Base-by-base conservation (phyloP, 2,329 filamentous ascomycete genomes). In the Ilyonectria destructans region DNA sequence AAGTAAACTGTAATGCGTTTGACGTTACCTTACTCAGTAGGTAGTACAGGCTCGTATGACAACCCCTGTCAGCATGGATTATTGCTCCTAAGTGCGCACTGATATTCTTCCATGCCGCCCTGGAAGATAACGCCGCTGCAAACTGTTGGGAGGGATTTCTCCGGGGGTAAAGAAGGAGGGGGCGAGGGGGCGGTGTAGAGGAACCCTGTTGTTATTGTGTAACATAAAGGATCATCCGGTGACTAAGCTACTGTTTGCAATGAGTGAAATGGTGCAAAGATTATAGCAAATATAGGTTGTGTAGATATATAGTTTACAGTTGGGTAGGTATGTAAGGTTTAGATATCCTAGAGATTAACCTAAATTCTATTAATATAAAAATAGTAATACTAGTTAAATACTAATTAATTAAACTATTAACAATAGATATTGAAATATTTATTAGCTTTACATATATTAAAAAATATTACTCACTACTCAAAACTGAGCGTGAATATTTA, bases 21-120 rank as follows among this genome's bases (percentile, higher is more conserved):
- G 23, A 49, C 21, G 49, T 21, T 33, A 7, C 17, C 49, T 52
- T 33, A 33, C 29, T 33, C 26, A 10, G 17, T 52, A 9, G 8
- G 26, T 51, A 15, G 26, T n/a, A 26, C 23, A 29, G n/a, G 17
- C 5, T 49, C 46, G 13, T 26, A 49, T 17, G 8, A 29, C 15
- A 84, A 69, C 8, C 12, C 46, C 23, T 49, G 46, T 13, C 23
- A 3, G 9, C 17, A 33, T n/a, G 49, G 10, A 21, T 31, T 19
- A 12, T 33, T 48, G 8, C 49, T 19, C 29, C 15, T 17, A 5
- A 26, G 12, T 26, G 12, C 21, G 4, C 21, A 23, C 21, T 26
- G 45, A 26, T 49, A 17, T 49, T 49, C 2, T 17, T 26, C 13
- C 6, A 17, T 2, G 46, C 21, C 13, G 5, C 4, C 29, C 21